Percentiles rank a stretch among this genome's conserved stretches.
phyloP scores from a whole-genome alignment of 805 yeast species.

The Barnettozyma vustinii region DNA sequence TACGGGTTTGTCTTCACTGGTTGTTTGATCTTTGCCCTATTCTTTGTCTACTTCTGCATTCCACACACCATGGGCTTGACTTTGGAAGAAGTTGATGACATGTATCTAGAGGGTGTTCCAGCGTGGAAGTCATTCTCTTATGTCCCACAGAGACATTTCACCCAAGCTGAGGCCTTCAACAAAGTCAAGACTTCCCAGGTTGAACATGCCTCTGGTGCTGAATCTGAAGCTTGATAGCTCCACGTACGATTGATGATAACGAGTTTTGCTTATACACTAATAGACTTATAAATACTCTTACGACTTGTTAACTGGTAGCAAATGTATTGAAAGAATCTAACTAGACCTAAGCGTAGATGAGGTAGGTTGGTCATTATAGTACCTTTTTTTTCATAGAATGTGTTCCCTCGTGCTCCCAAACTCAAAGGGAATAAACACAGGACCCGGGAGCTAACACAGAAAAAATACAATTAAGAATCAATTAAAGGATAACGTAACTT shows the following conservation, averaged over 20 bases:
- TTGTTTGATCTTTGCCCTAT: slow-evolving; percentile 49
- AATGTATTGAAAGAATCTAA: not conserved
- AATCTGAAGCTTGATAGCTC: not conserved
- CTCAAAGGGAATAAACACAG: too few relatives aligned
- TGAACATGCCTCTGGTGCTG: slow-evolving; percentile 2
- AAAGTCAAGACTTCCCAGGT: slow-evolving; percentile 21
- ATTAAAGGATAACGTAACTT: too few relatives aligned
- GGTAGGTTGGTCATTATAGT: too few relatives aligned
- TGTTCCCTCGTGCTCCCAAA: too few relatives aligned
- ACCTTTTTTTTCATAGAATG: too few relatives aligned
- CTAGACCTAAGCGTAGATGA: too few relatives aligned
- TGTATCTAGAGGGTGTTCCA: slow-evolving; percentile 39
- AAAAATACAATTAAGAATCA: too few relatives aligned
- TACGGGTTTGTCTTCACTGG: slow-evolving; percentile 66
- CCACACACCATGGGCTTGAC: slow-evolving; percentile 79
- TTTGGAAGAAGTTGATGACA: slow-evolving; percentile 75
- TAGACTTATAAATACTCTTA: not conserved
- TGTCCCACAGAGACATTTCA: slow-evolving; percentile 39
- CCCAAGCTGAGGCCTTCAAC: slow-evolving; percentile 21
- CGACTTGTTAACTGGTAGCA: not conserved
- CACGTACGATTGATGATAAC: not conserved
- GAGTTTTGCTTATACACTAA: not conserved
- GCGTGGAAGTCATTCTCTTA: slow-evolving; percentile 47
- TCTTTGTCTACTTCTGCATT: slow-evolving; percentile 69
- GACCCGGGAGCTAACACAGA: too few relatives aligned